A percentile compares a stretch with the other conserved stretches of the same genome.
phyloP scores from a whole-genome alignment of 768 basidiomycete species.

The Epithele typhae region DNA sequence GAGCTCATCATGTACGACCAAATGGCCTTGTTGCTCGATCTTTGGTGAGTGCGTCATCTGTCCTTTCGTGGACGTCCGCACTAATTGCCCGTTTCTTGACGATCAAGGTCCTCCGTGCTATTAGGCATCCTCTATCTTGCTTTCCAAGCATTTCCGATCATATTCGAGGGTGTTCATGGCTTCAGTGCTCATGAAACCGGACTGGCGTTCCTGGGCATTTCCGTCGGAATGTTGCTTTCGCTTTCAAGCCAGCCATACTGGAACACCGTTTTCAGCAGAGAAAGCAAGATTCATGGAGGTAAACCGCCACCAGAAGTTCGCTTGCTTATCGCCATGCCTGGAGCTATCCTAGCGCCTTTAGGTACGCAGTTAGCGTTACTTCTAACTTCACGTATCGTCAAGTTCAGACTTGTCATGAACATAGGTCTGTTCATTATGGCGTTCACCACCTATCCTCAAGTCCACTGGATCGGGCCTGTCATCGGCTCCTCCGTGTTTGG shows the following conservation, averaged over 20 bases:
- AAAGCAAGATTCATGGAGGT: constrained; percentile 36
- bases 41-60: constrained; percentile 54
- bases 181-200: constrained; percentile 51
- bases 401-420: no score
- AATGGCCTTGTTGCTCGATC: constrained; percentile 72
- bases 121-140: constrained; percentile 45
- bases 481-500: constrained; percentile 45
- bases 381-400: no score
- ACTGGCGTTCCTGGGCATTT: constrained; percentile 48
- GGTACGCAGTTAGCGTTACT: no score
- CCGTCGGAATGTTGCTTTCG: constrained; percentile 38
- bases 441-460: constrained; percentile 44
- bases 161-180: constrained; percentile 42
- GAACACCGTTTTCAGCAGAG: constrained; percentile 35
- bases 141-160: constrained; percentile 56
- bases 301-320: constrained; percentile 61
- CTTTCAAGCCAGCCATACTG: constrained; percentile 39
- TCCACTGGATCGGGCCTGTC: constrained; percentile 47
- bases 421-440: constrained; percentile 50
- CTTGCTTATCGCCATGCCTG: constrained; percentile 62
- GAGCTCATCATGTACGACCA: constrained; percentile 61
- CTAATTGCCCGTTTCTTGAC: constrained; percentile 56
- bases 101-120: constrained; percentile 36
- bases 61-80: constrained; percentile 43
- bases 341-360: constrained; percentile 57